phyloP scores from a whole-genome alignment of 2,329 filamentous ascomycete genomes.

The Colletotrichum sp. region DNA sequence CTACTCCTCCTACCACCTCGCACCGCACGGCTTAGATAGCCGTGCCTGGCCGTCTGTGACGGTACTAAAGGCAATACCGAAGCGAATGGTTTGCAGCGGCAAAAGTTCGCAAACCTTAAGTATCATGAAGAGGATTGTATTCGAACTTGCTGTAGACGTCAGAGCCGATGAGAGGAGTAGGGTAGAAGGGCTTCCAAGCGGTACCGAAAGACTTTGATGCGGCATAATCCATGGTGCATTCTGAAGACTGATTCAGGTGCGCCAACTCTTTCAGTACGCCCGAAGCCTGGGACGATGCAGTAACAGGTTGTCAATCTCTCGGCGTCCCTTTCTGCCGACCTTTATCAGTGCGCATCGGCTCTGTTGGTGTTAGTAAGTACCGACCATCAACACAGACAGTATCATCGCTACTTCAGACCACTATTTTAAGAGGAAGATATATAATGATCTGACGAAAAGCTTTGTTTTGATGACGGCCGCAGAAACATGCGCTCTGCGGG shows the following conservation, averaged over 20 bases:
- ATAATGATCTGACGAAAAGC: neutral
- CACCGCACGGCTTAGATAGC: neutral
- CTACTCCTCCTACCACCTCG: neutral
- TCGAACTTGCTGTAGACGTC: neutral
- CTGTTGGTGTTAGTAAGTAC: neutral
- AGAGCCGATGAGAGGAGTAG: neutral
- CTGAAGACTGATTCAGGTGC: neutral
- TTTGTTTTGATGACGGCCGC: neutral
- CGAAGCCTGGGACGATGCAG: neutral
- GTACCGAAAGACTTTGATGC: neutral
- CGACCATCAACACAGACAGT: neutral
- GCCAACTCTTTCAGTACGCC: neutral
- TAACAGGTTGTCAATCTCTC: neutral
- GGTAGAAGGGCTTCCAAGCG: neutral
- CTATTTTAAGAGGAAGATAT: neutral
- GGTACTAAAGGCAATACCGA: rapidly evolving
- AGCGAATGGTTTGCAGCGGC: neutral
- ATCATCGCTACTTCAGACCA: neutral
- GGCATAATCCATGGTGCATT: neutral
- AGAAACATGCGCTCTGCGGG: neutral
- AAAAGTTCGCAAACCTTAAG: neutral
- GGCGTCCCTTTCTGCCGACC: neutral
- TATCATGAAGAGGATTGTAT: rapidly evolving
- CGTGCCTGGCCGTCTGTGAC: neutral
- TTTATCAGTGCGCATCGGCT: neutral